Evolutionary conservation across 1,284 basidiomycete species (phyloP).

Genomic region (Entoloma clypeatum): DNA sequence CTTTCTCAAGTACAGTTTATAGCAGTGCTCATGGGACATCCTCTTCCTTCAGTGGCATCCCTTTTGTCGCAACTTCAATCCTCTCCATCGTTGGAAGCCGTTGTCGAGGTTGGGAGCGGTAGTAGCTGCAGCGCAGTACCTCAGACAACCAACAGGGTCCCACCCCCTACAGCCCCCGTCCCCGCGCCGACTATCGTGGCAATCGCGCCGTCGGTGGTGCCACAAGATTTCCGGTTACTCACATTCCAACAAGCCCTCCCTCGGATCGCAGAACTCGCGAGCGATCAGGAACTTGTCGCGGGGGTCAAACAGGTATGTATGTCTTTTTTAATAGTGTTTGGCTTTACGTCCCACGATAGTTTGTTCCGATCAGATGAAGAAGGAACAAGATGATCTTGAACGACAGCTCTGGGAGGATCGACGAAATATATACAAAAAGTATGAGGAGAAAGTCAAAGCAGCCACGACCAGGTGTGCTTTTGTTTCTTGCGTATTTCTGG

Average conservation of each 20-base stretch:
- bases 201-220: constrained; percentile 5
- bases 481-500: constrained; percentile 3
- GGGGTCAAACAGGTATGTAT: constrained; percentile 46
- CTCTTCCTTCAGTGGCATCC: constrained; percentile 46
- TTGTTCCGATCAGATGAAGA: constrained; percentile 41
- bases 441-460: constrained; percentile 65
- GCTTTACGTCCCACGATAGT: constrained; percentile 11
- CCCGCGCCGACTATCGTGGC: constrained; percentile 6
- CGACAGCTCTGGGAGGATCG: constrained; percentile 62
- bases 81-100: constrained; percentile 17
- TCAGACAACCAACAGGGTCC: not conserved
- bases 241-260: constrained; percentile 67
- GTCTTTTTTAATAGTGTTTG: constrained; percentile 1
- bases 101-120: too few relatives aligned
- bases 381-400: constrained; percentile 66
- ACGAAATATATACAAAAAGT: constrained; percentile 52
- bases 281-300: constrained; percentile 46
- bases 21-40: constrained; percentile 4
- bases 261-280: constrained; percentile 45
- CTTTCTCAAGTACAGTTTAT: constrained; percentile 6
- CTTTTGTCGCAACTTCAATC: constrained; percentile 63
- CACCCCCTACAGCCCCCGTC: constrained; percentile 7
- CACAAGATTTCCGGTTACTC: constrained; percentile 40
- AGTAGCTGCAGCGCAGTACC: too few relatives aligned
- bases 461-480: constrained; percentile 57